Percentiles rank a stretch among this genome's conserved stretches.
Evolutionary conservation across 2,329 filamentous ascomycete species (phyloP).

Genomic region (Ophiosphaerella herpotricha): DNA sequence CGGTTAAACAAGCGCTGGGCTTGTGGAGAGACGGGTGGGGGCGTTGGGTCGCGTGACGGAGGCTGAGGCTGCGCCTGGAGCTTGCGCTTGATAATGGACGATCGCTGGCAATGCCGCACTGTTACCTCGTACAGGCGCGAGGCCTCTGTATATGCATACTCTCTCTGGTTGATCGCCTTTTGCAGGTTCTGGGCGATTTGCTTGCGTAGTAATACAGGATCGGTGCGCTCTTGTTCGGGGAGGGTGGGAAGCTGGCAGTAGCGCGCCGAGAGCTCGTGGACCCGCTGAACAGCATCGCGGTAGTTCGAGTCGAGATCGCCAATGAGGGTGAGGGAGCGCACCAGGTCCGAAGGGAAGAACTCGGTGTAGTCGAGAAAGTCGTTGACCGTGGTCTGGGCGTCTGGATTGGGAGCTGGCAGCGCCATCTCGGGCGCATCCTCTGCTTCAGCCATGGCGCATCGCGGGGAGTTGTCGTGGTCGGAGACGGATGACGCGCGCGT

Average conservation of each 20-base stretch:
- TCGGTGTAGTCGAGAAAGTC: slow-evolving; percentile 73
- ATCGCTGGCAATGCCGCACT: slow-evolving; percentile 60
- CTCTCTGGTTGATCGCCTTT: slow-evolving; percentile 59
- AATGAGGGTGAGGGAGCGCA: slow-evolving; percentile 66
- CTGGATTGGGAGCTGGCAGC: slow-evolving; percentile 60
- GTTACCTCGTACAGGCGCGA: slow-evolving; percentile 61
- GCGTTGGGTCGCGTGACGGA: slow-evolving; percentile 64
- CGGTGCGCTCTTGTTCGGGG: slow-evolving; percentile 54
- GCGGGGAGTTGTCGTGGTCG: slow-evolving; percentile 33
- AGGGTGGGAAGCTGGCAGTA: slow-evolving; percentile 59
- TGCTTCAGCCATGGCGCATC: slow-evolving; percentile 46
- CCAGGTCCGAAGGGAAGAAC: slow-evolving; percentile 68
- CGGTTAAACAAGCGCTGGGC: slow-evolving; percentile 30
- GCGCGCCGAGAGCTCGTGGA: slow-evolving; percentile 54
- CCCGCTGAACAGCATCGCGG: slow-evolving; percentile 47
- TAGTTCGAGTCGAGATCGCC: slow-evolving; percentile 55
- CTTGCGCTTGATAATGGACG: slow-evolving; percentile 65
- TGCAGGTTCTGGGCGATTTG: slow-evolving; percentile 62
- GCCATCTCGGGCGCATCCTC: slow-evolving; percentile 38
- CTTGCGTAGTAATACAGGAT: slow-evolving; percentile 57
- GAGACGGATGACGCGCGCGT: slow-evolving; percentile 43
- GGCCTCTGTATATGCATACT: slow-evolving; percentile 62
- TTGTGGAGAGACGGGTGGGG: slow-evolving; percentile 50
- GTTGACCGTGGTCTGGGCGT: slow-evolving; percentile 68
- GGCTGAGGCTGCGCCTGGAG: slow-evolving; percentile 65